These are phyloP conservation scores for Adansonia gregorii DNA, from an alignment of 441 rosid species.

Conservation along the genomic window DNA sequence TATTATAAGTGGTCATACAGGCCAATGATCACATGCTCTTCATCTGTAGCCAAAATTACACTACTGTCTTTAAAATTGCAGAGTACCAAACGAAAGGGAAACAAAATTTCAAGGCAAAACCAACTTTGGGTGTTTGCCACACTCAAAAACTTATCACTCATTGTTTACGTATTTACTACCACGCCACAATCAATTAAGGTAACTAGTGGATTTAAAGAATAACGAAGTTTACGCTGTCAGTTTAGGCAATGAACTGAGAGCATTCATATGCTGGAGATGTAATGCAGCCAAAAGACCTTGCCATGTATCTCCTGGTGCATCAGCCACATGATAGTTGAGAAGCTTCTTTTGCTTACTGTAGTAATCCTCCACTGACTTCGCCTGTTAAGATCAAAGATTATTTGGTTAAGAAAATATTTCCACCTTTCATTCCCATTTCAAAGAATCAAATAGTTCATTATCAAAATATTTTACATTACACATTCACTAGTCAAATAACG, in stretches of 20 bases:
- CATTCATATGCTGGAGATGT: slow-evolving; percentile 67
- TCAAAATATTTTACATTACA: no score
- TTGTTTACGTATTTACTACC: no score
- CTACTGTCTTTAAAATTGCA: slow-evolving; percentile 37
- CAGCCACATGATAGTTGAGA: slow-evolving; percentile 65
- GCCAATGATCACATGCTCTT: slow-evolving; percentile 15
- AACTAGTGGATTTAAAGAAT: no score
- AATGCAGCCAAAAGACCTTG: slow-evolving; percentile 79
- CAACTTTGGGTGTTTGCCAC: neutral
- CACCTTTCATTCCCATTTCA: no score
- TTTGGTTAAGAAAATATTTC: neutral
- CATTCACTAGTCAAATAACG: no score
- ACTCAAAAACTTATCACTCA: no score
- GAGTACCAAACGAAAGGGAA: neutral
- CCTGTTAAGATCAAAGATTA: slow-evolving; percentile 43
- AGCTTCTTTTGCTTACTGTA: slow-evolving; percentile 79
- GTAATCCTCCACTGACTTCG: slow-evolving; percentile 83
- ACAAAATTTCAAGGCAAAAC: slow-evolving; percentile 25
- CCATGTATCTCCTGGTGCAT: slow-evolving; percentile 80
- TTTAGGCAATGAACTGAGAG: slow-evolving; percentile 29
- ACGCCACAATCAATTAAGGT: no score
- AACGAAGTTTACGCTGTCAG: no score
- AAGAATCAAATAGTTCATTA: no score
- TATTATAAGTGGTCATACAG: slow-evolving; percentile 8
- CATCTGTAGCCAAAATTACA: slow-evolving; percentile 27